Conservation (phyloP, 2,329 filamentous ascomycete genomes). For the Colletotrichum chlorophyti region DNA sequence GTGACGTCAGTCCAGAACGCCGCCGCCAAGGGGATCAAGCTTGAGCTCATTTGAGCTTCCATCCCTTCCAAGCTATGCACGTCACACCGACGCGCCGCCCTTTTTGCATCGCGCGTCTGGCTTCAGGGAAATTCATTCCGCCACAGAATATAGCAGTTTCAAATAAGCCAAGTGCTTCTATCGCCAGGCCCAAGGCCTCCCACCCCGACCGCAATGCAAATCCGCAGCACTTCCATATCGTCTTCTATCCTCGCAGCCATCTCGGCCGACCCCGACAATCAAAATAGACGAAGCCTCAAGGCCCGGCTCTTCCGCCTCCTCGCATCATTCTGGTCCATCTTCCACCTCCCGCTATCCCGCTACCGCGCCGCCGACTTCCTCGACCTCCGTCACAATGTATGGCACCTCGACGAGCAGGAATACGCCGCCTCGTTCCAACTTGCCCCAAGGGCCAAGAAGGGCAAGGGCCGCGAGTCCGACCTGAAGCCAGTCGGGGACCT, state of each 20-base stretch:
- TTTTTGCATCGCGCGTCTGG: neutral
- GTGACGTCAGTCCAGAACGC: no score
- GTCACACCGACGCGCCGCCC: no score
- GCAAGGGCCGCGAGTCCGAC: constrained; percentile 42
- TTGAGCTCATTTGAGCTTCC: no score
- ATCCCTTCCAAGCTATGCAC: no score
- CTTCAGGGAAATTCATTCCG: no score
- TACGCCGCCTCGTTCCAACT: constrained; percentile 45
- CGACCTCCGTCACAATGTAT: constrained; percentile 37
- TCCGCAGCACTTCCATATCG: constrained; percentile 52
- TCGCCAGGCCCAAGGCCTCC: neutral
- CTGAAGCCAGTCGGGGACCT: constrained; percentile 70
- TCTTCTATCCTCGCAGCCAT: constrained; percentile 63
- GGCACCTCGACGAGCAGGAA: constrained; percentile 43
- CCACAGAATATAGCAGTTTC: no score
- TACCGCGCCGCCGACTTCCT: constrained; percentile 39
- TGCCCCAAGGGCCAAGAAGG: constrained; percentile 25
- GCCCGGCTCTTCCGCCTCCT: constrained; percentile 27
- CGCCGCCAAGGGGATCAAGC: no score
- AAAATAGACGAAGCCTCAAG: neutral
- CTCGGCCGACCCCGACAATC: constrained; percentile 49
- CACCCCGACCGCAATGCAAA: constrained; percentile 36
- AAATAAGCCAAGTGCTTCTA: no score
- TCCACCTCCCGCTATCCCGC: constrained; percentile 39
- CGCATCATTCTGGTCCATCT: constrained; percentile 41